Evolutionary conservation across 345 rosid genomes (phyloP).

Genomic region (Eutrema yunnanense): DNA sequence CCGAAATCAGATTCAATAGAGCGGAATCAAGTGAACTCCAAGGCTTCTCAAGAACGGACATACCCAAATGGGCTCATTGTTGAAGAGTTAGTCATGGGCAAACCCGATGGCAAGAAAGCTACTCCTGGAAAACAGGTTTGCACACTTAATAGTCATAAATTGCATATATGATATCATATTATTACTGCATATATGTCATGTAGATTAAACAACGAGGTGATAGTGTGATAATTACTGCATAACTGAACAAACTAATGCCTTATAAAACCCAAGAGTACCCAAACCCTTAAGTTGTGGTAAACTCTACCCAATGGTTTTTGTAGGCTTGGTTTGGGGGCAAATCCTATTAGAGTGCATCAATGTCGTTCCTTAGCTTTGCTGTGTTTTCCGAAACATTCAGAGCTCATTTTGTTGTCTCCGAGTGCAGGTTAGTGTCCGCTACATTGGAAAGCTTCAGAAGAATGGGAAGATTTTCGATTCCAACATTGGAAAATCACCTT

Average conservation of each 20-base stretch:
- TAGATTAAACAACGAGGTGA: background rate
- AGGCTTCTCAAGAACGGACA: constrained; percentile 62
- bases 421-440: constrained; percentile 70
- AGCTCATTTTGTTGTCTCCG: constrained; percentile 5
- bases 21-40: constrained; percentile 33
- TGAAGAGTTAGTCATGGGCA: constrained; percentile 81
- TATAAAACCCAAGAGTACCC: background rate
- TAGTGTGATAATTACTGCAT: too few relatives aligned
- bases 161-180: background rate
- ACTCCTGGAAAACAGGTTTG: constrained; percentile 69
- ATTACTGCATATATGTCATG: background rate
- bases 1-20: constrained; percentile 18
- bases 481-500: constrained; percentile 69
- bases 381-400: background rate
- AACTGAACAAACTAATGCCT: background rate
- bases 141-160: background rate
- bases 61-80: constrained; percentile 80
- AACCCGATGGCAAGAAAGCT: constrained; percentile 87
- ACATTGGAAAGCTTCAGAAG: constrained; percentile 89
- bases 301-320: background rate
- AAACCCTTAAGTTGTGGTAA: background rate
- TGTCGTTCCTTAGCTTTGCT: background rate
- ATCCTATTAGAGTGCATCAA: background rate
- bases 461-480: constrained; percentile 85
- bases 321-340: background rate